Conservation (phyloP, 2,329 filamentous ascomycete genomes). For the Neofusicoccum ribis region DNA sequence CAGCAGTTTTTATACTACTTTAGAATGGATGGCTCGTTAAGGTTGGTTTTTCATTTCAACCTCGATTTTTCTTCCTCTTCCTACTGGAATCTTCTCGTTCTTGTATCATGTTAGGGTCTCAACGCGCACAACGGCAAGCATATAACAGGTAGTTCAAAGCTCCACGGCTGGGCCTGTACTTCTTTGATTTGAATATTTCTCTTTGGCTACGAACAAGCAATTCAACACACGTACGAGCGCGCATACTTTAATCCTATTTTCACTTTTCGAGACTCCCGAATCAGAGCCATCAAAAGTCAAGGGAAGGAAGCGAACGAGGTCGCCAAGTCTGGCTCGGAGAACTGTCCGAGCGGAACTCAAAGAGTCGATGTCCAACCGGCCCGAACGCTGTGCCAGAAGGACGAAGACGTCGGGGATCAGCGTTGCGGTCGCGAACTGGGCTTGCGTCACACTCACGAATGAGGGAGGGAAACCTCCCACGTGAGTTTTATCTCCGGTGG, state of each 20-base stretch:
- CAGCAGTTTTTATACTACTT: neutral
- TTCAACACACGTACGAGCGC: neutral
- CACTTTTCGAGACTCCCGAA: neutral
- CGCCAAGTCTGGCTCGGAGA: neutral
- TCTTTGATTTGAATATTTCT: neutral
- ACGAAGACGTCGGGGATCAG: neutral
- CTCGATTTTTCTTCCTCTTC: neutral
- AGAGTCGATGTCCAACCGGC: neutral
- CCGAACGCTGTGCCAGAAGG: neutral
- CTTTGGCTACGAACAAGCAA: neutral
- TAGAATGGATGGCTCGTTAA: neutral
- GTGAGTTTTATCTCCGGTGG: neutral
- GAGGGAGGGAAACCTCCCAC: neutral
- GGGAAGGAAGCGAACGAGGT: too few species aligned
- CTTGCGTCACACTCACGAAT: neutral
- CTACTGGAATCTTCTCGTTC: neutral
- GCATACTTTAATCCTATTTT: neutral
- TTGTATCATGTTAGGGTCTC: slow-evolving; percentile 3
- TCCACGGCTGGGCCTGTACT: neutral
- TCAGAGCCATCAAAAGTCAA: neutral
- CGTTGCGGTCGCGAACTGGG: neutral
- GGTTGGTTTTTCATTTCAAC: neutral
- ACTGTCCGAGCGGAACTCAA: neutral
- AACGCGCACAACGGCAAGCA: neutral
- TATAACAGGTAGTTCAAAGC: neutral